Conservation (phyloP, 768 basidiomycete species). For the Xerocomellus intermedius region DNA sequence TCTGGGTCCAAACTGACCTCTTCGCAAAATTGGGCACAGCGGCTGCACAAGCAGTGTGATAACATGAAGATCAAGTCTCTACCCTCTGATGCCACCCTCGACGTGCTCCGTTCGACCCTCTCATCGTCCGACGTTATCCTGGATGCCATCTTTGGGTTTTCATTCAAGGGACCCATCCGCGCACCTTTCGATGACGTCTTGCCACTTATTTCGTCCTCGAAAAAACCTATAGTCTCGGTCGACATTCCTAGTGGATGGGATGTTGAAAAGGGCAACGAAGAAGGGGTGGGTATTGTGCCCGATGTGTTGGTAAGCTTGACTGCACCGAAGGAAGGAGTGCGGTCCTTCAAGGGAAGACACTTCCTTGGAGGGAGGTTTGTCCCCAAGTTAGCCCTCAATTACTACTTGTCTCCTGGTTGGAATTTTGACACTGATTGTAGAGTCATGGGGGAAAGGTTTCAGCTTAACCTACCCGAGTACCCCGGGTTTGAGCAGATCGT, state of each 20-base stretch:
- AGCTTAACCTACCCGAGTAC: constrained; percentile 81
- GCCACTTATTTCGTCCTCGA: constrained; percentile 56
- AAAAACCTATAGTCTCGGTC: constrained; percentile 85
- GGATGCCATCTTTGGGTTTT: constrained; percentile 98
- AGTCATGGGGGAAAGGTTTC: constrained; percentile 65
- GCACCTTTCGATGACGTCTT: constrained; percentile 83
- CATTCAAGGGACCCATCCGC: constrained; percentile 88
- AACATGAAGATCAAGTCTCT: constrained; percentile 85
- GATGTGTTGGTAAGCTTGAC: constrained; percentile 88
- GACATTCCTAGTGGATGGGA: constrained; percentile 99
- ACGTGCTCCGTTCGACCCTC: constrained; percentile 49
- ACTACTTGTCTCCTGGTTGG: background rate
- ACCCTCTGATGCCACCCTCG: constrained; percentile 45
- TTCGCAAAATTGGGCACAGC: constrained; percentile 38
- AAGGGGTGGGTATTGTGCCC: constrained; percentile 60
- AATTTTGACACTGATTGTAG: constrained; percentile 39
- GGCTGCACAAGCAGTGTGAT: constrained; percentile 80
- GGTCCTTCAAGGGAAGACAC: constrained; percentile 74
- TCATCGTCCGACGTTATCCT: constrained; percentile 75
- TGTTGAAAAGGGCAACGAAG: constrained; percentile 71
- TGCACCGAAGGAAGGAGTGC: constrained; percentile 89
- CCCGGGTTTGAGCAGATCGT: constrained; percentile 81
- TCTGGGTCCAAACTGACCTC: background rate
- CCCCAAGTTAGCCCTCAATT: constrained; percentile 60
- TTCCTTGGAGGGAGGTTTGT: constrained; percentile 95